Evolutionary conservation across 176 grass and related monocot species (phyloP).

Genomic region (Alloteropsis semialata): DNA sequence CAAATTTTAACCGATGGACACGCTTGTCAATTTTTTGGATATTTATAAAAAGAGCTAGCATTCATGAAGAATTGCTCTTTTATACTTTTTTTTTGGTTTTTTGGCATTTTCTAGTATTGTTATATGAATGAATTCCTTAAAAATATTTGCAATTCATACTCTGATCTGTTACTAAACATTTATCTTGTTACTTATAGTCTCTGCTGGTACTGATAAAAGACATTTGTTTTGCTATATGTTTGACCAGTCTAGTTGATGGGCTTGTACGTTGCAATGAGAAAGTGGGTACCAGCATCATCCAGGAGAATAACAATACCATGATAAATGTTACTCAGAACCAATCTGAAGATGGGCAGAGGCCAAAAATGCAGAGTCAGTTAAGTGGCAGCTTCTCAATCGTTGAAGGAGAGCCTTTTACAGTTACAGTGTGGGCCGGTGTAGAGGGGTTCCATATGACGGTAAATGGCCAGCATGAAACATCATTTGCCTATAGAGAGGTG

Average conservation of each 20-base stretch:
- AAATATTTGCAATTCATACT: background rate
- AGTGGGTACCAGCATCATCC: constrained; percentile 14
- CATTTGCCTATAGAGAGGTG: constrained; percentile 82
- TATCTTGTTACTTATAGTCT: background rate
- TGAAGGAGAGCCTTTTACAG: constrained; percentile 75
- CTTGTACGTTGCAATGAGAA: constrained; percentile 85
- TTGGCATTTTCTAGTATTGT: background rate
- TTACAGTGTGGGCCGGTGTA: constrained; percentile 66
- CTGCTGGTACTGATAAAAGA: constrained; percentile 19
- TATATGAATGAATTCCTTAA: background rate
- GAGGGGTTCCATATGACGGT: constrained; percentile 90
- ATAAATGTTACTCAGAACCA: constrained; percentile 45
- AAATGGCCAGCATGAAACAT: constrained; percentile 84
- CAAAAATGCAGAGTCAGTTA: constrained; percentile 35
- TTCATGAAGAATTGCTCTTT: background rate
- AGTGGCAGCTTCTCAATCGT: constrained; percentile 56
- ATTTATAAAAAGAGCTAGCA: background rate
- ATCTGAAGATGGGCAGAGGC: constrained; percentile 34
- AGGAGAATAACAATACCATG: constrained; percentile 31
- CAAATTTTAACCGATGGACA: background rate
- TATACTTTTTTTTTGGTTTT: background rate
- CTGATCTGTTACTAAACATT: background rate
- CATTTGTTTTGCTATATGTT: constrained; percentile 17
- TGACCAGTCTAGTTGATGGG: constrained; percentile 65
- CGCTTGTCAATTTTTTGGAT: background rate